phyloP scores from a whole-genome alignment of 805 yeast genomes.

The Isabelozyma pseudorhagii region DNA sequence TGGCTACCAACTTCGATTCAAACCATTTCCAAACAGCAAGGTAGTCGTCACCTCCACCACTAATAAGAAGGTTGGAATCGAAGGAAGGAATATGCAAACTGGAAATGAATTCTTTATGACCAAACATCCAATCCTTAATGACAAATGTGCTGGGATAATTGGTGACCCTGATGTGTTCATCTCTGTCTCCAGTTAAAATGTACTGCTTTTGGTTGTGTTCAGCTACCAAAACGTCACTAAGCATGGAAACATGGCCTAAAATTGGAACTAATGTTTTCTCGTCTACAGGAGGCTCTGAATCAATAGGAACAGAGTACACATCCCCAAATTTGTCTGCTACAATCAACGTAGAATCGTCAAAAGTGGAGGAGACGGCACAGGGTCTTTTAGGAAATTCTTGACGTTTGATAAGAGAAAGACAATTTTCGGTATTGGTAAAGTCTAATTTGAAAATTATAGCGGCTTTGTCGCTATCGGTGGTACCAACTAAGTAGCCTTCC shows the following conservation, averaged over 20 bases:
- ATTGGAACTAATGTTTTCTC: constrained; percentile 57
- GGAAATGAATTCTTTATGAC: constrained; percentile 82
- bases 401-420: constrained; percentile 56
- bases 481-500: constrained; percentile 51
- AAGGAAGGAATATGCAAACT: constrained; percentile 55
- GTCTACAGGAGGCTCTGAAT: constrained; percentile 31
- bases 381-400: constrained; percentile 91
- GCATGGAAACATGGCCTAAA: constrained; percentile 95
- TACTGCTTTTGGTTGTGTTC: constrained; percentile 41
- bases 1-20: constrained; percentile 40
- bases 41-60: constrained; percentile 90
- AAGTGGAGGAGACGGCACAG: constrained; percentile 65
- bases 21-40: constrained; percentile 80
- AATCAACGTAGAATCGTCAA: constrained; percentile 49
- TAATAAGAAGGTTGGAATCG: constrained; percentile 51
- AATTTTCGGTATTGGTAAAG: constrained; percentile 26
- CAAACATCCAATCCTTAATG: constrained; percentile 80
- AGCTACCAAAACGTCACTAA: constrained; percentile 64
- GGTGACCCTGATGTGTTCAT: constrained; percentile 89
- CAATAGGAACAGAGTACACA: constrained; percentile 62
- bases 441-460: constrained; percentile 56
- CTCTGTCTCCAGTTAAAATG: constrained; percentile 84
- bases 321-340: constrained; percentile 97
- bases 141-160: constrained; percentile 75
- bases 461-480: constrained; percentile 83